A percentile compares a stretch with the other conserved stretches of the same genome.
phyloP scores from a whole-genome alignment of 371 early-diverging fungal species.

The Apophysomyces variabilis region DNA sequence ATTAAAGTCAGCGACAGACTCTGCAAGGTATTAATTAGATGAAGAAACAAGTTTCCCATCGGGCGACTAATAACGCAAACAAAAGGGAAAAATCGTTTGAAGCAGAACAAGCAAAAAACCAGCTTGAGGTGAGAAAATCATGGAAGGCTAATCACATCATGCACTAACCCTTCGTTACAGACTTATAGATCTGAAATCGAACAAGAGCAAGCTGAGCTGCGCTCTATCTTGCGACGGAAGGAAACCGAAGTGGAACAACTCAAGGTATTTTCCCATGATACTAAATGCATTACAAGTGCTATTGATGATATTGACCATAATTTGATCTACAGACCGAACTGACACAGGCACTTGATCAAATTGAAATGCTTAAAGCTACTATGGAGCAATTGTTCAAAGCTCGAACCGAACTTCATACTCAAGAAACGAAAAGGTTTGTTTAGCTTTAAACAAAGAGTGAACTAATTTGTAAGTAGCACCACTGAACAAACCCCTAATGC shows the following conservation, averaged over 20 bases:
- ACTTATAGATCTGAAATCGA: not conserved
- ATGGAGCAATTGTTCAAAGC: conserved; percentile 14
- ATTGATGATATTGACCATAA: not conserved
- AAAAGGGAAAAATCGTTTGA: not conserved
- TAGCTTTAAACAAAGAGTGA: not conserved
- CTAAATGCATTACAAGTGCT: too few relatives aligned
- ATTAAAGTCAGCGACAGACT: conserved; percentile 8
- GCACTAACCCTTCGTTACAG: not conserved
- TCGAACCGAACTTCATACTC: not conserved
- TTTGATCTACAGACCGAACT: conserved; percentile 11
- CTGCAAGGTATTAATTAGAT: conserved; percentile 4
- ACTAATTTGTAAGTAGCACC: not conserved
- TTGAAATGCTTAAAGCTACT: conserved; percentile 15
- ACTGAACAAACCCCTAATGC: conserved; percentile 5
- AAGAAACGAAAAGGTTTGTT: conserved; percentile 10
- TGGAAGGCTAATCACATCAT: not conserved
- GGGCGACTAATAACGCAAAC: not conserved
- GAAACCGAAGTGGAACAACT: conserved; percentile 5
- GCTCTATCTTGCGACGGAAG: conserved; percentile 1
- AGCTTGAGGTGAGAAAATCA: not conserved
- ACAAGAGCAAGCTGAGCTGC: conserved; percentile 15
- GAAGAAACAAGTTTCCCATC: not conserved
- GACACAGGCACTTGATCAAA: conserved; percentile 13
- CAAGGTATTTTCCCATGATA: not conserved
- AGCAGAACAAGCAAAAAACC: not conserved